These are phyloP conservation scores for Vanrija sp. DNA, from an alignment of 1,284 basidiomycete species.

Conservation along the genomic window DNA sequence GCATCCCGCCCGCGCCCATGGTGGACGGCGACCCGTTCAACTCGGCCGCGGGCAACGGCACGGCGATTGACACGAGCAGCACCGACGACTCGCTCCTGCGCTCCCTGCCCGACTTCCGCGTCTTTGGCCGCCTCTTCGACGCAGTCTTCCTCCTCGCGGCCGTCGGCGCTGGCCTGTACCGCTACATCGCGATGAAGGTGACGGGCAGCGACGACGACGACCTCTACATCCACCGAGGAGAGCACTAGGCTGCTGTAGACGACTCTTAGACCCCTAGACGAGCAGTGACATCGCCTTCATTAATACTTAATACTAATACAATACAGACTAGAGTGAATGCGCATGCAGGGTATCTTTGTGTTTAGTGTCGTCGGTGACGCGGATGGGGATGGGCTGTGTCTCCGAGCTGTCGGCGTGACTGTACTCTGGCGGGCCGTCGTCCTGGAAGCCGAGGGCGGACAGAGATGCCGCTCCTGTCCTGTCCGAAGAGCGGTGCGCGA, in stretches of 20 bases:
- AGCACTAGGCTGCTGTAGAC: too few species aligned
- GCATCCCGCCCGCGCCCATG: slow-evolving; percentile 31
- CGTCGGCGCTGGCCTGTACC: slow-evolving; percentile 29
- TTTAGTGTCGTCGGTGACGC: not conserved
- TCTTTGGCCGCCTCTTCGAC: slow-evolving; percentile 49
- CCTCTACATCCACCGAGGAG: not conserved
- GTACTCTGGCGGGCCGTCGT: not conserved
- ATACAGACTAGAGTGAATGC: not conserved
- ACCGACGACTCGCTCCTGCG: slow-evolving; percentile 35
- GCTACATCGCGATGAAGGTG: slow-evolving; percentile 42
- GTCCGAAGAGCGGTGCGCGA: too few species aligned
- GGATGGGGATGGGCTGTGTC: not conserved
- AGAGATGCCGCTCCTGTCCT: too few species aligned
- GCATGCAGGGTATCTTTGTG: not conserved
- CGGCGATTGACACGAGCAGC: not conserved
- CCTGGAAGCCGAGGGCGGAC: too few species aligned
- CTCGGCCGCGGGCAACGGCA: not conserved
- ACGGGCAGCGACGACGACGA: slow-evolving; percentile 15
- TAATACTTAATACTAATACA: not conserved
- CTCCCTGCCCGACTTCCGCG: slow-evolving; percentile 46
- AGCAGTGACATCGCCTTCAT: not conserved
- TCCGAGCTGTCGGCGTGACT: not conserved
- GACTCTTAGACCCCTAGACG: too few species aligned
- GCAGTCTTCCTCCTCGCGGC: slow-evolving; percentile 45
- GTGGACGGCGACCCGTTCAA: slow-evolving; percentile 13